Base-by-base conservation (phyloP, 2,329 filamentous ascomycete species). In the Pleurostoma richardsiae region DNA sequence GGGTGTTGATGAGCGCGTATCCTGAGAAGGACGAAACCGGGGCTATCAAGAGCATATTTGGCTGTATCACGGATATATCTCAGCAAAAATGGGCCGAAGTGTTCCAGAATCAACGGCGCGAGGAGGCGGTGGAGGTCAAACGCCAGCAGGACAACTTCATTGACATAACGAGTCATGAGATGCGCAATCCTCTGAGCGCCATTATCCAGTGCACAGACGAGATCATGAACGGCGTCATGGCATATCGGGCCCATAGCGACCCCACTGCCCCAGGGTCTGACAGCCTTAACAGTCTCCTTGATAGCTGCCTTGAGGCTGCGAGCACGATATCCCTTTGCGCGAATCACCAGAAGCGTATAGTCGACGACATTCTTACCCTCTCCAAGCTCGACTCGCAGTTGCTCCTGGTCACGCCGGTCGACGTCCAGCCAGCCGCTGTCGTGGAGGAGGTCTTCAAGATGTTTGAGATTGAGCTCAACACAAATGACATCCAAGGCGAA, bases 61-160 rank as follows among this genome's bases (percentile, higher is more conserved):
- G 86, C 44, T 87, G 83, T 58, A 85, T 95, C 44, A 92, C 88
- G 0, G 88, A 95, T 58, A 95, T 95, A 53, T 90, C 86, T 19
- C 80, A 86, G 45, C 88, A 94, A 61, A 95, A 95, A 62, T 85
- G 85, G 74, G 88, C 89, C 1, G 89, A 95, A 63, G 83, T 85
- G 41, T 82, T 90, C 31, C 88, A 95, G 63, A 88, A 80, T 56
- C 77, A 83, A 40, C 82, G 88, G 48, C 85, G 88, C 58, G 81
- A 91, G 57, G 88, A 94, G 61, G 90, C 88, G 0, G 80, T 91
- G 3, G 86, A 92, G 60, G 74, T 90, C 50, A 94, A 94, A 63
- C 74, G 81, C 28, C 82, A 86, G 52, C 79, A 83, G 54, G 79
- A 82, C 55, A 86, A 86, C 53, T 87, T 87, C 57, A 86, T 88